Evolutionary conservation across 2,329 filamentous ascomycete genomes (phyloP).

Genomic region (Aspergillus viridinutans): DNA sequence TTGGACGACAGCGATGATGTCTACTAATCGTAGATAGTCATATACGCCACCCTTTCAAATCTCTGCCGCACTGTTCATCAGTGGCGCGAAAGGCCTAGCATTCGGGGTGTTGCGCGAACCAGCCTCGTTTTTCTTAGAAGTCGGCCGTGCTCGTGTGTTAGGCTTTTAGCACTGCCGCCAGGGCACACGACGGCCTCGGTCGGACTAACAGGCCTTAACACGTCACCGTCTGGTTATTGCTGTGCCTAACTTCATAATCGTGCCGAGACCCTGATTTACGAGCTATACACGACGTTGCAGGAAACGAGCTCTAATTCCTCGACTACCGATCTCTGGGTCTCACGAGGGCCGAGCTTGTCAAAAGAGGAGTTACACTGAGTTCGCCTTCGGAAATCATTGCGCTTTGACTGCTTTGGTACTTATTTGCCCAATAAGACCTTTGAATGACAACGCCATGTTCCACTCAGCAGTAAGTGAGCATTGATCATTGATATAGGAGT

Average conservation of each 20-base stretch:
- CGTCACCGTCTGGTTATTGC: conserved; percentile 9
- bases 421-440: neutral
- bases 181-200: conserved; percentile 1
- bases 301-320: neutral
- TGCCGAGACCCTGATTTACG: neutral
- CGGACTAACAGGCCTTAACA: conserved; percentile 9
- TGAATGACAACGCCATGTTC: conserved; percentile 27
- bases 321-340: neutral
- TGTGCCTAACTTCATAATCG: neutral
- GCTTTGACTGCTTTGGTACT: neutral
- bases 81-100: neutral
- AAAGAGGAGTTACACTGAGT: neutral
- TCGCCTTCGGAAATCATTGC: neutral
- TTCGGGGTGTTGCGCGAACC: neutral
- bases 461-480: conserved; percentile 27
- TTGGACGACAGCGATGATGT: neutral
- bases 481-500: neutral
- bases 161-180: conserved; percentile 1
- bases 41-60: neutral
- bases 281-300: neutral
- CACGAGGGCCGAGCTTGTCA: neutral
- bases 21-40: neutral
- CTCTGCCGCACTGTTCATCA: neutral
- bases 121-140: neutral
- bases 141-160: neutral